Evolutionary conservation across 2,329 filamentous ascomycete genomes (phyloP).

Genomic region (Colletotrichum sp.): DNA sequence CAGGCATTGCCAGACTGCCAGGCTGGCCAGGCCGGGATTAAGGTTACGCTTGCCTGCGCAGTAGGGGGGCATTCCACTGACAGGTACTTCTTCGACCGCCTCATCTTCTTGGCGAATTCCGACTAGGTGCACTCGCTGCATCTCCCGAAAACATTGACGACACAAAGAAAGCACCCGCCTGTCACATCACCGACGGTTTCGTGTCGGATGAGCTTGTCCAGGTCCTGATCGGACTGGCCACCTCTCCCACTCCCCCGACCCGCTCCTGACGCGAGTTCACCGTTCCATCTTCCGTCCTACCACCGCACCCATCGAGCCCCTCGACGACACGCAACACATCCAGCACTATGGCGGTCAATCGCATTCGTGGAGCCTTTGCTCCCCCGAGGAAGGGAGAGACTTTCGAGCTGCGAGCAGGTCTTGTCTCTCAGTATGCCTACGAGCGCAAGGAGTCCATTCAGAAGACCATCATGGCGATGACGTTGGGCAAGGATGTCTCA

Average conservation of each 20-base stretch:
- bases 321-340: slow-evolving; percentile 26
- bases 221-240: slow-evolving; percentile 16
- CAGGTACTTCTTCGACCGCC: slow-evolving; percentile 21
- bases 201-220: slow-evolving; percentile 17
- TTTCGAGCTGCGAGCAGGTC: slow-evolving; percentile 91
- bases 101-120: slow-evolving; percentile 20
- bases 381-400: slow-evolving; percentile 96
- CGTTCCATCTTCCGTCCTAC: neutral
- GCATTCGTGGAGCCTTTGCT: slow-evolving; percentile 92
- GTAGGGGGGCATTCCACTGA: slow-evolving; percentile 9
- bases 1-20: slow-evolving; percentile 2
- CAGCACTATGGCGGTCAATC: slow-evolving; percentile 85
- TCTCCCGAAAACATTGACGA: neutral
- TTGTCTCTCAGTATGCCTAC: slow-evolving; percentile 99
- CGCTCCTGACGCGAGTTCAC: neutral
- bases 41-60: slow-evolving; percentile 16
- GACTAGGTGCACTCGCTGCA: slow-evolving; percentile 4
- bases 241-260: neutral
- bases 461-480: slow-evolving; percentile 99
- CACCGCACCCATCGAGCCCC: slow-evolving; percentile 26
- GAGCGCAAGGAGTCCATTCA: slow-evolving; percentile 99
- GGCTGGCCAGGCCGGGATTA: slow-evolving; percentile 14
- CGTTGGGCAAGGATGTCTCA: slow-evolving; percentile 96
- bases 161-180: neutral
- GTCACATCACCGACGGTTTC: neutral